These are phyloP conservation scores for Gautieria morchelliformis DNA, from an alignment of 768 basidiomycete species.

Conservation along the genomic window DNA sequence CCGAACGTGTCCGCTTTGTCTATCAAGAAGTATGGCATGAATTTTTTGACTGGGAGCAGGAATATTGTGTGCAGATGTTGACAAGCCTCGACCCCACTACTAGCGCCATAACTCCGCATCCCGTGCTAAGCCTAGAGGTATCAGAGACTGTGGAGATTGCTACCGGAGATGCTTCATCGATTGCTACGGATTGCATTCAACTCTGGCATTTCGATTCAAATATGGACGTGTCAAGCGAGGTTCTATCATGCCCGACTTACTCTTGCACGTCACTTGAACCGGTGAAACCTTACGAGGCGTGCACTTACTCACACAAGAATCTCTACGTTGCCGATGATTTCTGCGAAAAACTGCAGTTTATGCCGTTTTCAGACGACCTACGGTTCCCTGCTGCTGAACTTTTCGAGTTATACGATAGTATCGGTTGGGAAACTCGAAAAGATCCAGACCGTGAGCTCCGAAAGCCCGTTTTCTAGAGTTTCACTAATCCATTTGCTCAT, in stretches of 20 bases:
- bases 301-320: conserved; percentile 39
- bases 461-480: neutral
- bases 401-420: conserved; percentile 29
- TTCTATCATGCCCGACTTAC: neutral
- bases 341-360: conserved; percentile 39
- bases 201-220: neutral
- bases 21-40: conserved; percentile 14
- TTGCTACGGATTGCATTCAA: neutral
- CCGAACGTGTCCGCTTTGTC: conserved; percentile 1
- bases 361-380: conserved; percentile 56
- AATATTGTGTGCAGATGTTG: conserved; percentile 5
- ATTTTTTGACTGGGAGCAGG: conserved; percentile 16
- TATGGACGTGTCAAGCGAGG: neutral
- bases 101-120: conserved; percentile 15
- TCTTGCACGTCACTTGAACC: conserved; percentile 10
- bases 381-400: conserved; percentile 36
- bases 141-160: neutral
- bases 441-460: conserved; percentile 33
- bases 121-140: too few species aligned
- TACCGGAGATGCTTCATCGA: neutral
- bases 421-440: conserved; percentile 40
- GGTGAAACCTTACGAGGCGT: conserved; percentile 44
- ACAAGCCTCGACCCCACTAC: conserved; percentile 12
- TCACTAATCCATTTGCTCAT: conserved; percentile 2
- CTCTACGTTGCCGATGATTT: conserved; percentile 50